Base-by-base conservation (phyloP, 257 asterid species). In the Sherardia arvensis region DNA sequence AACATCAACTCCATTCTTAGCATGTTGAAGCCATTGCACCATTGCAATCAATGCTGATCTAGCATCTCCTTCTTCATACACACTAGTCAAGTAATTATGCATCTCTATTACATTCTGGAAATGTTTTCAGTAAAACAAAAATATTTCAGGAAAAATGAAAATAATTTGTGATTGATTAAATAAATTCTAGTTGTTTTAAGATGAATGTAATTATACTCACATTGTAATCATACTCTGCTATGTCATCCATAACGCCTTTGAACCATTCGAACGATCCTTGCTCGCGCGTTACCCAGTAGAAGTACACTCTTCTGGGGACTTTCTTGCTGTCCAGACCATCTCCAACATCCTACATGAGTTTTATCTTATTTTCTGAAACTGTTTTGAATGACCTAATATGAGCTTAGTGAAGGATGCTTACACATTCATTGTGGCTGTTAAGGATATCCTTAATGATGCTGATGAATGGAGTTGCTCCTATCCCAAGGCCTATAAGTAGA, bases 241-340 rank as follows among this genome's bases (percentile, higher is more conserved):
- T 82, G 75, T 91, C 98, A 63, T 91, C 93, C 98, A 91, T 86
- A 11, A 88, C 98, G 9, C 95, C 95, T 74, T 88, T 91, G 71
- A 92, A 92, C 98, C 98, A 92, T 27, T 92, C 97, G 28, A 92
- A 92, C 5, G 95, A 92, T 26, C 89, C 96, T 85, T 92, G 98
- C 76, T 92, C 98, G 25, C 95, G 69, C 3, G 98, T 88, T 65
- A 92, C 91, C 98, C 98, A 92, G 45, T 88, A 87, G 66, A 92
- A 92, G 69, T 88, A 92, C 14, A 95, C 98, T 79, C 95, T 78
- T 10, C 76, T 74, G 0, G 91, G 97, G 22, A 85, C 80, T 58
- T 32, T 81, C 57, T 59, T 80, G 2, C 60, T 73, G 12, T 68
- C 62, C 6, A 69, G 14, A 36, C 26, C 9, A 53, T 18, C 74